Evolutionary conservation across 139 green algal genomes (phyloP).

Genomic region (Ulvella scutata): DNA sequence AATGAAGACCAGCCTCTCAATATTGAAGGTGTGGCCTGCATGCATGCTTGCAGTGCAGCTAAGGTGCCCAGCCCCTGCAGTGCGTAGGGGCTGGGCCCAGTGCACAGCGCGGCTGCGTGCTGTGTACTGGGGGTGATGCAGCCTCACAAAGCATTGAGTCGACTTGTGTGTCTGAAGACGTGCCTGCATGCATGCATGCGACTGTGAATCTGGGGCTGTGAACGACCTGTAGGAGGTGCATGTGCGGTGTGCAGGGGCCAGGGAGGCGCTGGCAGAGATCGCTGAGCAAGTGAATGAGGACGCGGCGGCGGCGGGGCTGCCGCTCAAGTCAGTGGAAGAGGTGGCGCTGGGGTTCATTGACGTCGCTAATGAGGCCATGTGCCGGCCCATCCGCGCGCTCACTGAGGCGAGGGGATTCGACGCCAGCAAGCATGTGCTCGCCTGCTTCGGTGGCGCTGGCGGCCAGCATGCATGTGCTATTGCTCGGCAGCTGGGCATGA

Average conservation of each 20-base stretch:
- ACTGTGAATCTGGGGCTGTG: no score
- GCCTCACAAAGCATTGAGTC: no score
- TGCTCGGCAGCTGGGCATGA: slow-evolving; percentile 71
- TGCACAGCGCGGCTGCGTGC: not conserved
- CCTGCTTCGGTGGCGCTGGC: slow-evolving; percentile 91
- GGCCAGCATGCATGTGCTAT: slow-evolving; percentile 94
- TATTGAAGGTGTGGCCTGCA: slow-evolving; percentile 19
- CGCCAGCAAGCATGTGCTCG: slow-evolving; percentile 66
- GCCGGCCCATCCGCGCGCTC: slow-evolving; percentile 77
- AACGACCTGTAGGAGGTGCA: no score
- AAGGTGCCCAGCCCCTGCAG: not conserved
- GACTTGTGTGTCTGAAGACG: no score
- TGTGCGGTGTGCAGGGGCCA: not conserved
- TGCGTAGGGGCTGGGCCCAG: not conserved
- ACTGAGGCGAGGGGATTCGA: slow-evolving; percentile 82
- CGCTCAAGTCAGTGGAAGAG: slow-evolving; percentile 51
- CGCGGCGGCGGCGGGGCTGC: slow-evolving; percentile 12
- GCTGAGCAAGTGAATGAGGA: slow-evolving; percentile 39
- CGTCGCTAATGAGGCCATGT: slow-evolving; percentile 98
- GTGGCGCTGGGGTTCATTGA: slow-evolving; percentile 77
- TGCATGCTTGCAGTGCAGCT: not conserved
- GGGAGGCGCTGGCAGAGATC: slow-evolving; percentile 35
- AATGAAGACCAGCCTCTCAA: slow-evolving; percentile 68
- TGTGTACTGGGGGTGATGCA: not conserved
- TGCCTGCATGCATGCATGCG: no score